A percentile compares a stretch with the other conserved stretches of the same genome.
Evolutionary conservation across 257 asterid species (phyloP).

Genomic region (Petunia secreta): DNA sequence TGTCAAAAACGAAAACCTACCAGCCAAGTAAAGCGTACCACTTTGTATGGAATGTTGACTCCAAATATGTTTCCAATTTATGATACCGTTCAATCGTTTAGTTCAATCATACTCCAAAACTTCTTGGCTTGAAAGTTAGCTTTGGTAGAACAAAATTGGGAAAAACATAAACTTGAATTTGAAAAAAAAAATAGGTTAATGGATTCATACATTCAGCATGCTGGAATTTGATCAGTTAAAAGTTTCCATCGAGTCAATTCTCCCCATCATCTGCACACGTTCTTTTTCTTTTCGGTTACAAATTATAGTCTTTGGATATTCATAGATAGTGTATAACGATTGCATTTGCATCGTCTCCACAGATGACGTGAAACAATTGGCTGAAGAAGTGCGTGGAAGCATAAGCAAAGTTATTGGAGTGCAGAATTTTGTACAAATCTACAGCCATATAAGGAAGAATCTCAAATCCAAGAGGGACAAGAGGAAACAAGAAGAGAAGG

Average conservation of each 20-base stretch:
- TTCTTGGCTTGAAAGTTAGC: not conserved
- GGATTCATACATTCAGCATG: too few species aligned
- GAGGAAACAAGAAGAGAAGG: slow-evolving; percentile 81
- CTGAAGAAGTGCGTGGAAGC: slow-evolving; percentile 62
- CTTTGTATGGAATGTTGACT: too few species aligned
- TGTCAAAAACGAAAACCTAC: too few species aligned
- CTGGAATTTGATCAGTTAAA: too few species aligned
- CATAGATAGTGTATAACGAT: not conserved
- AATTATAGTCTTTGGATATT: too few species aligned
- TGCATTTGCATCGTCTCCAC: slow-evolving; percentile 12
- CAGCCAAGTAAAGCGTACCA: too few species aligned
- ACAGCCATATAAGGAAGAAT: slow-evolving; percentile 62
- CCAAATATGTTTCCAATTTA: too few species aligned
- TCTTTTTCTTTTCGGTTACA: not conserved
- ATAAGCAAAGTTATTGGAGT: slow-evolving; percentile 61
- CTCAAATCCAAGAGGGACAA: slow-evolving; percentile 80
- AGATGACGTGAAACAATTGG: slow-evolving; percentile 81
- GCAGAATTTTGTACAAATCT: slow-evolving; percentile 59
- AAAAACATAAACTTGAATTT: not conserved
- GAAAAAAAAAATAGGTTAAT: too few species aligned
- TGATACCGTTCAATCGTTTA: not conserved
- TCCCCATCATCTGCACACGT: not conserved
- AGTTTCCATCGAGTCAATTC: not conserved
- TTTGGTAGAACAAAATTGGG: not conserved
- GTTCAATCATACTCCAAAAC: not conserved